Conservation (phyloP, 2,329 filamentous ascomycete genomes). For the Diaporthe destruens region DNA sequence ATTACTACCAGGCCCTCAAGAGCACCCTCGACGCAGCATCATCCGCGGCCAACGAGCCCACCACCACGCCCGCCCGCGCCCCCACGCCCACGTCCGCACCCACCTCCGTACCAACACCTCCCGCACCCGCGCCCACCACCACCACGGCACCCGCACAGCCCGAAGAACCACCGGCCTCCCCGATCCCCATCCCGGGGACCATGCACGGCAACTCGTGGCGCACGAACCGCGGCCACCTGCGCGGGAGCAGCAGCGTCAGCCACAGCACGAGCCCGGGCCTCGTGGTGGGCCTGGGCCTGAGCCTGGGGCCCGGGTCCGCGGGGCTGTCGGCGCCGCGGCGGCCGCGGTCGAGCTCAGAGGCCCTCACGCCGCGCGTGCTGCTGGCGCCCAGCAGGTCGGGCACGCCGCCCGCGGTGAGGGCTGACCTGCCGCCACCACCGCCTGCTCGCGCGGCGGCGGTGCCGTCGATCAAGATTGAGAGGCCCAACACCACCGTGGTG, state of each 20-base stretch:
- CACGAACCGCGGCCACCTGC: conserved; percentile 31
- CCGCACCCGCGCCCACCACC: background rate
- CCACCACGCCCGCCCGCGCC: too few relatives aligned
- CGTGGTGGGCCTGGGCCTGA: background rate
- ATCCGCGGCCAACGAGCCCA: too few relatives aligned
- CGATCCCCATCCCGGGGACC: conserved; percentile 35
- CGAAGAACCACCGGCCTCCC: background rate
- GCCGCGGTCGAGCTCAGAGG: background rate
- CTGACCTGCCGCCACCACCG: too few relatives aligned
- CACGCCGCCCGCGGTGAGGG: too few relatives aligned
- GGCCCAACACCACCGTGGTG: too few relatives aligned
- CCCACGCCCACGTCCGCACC: too few relatives aligned
- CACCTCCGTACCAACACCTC: conserved; percentile 10
- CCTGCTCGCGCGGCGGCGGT: too few relatives aligned
- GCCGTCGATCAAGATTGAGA: conserved; percentile 2
- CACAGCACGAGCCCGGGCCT: conserved; percentile 14
- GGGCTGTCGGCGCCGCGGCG: background rate
- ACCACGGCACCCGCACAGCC: background rate
- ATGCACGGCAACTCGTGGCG: conserved; percentile 41
- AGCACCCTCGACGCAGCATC: background rate
- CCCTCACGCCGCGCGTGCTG: background rate
- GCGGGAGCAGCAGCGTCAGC: conserved; percentile 35
- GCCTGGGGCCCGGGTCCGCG: background rate
- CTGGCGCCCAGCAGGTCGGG: background rate
- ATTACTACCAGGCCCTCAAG: conserved; percentile 27